Evolutionary conservation across 2,329 filamentous ascomycete genomes (phyloP).

Genomic region (Aspergillus caelatus): DNA sequence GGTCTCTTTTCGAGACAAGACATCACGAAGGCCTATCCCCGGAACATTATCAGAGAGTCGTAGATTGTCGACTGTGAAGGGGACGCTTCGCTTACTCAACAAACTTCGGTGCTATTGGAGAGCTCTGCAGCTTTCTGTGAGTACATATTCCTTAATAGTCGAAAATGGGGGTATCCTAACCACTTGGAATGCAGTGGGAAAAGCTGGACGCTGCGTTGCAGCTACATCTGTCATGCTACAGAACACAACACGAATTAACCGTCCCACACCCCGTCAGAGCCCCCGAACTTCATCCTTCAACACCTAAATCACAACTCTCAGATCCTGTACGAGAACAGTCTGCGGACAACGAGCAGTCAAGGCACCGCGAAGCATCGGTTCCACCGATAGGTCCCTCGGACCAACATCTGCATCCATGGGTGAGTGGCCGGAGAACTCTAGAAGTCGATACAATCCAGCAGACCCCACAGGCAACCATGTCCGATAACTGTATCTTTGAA

Average conservation of each 20-base stretch:
- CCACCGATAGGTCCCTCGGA: background rate
- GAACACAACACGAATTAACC: background rate
- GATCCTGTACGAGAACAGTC: background rate
- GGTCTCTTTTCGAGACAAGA: background rate
- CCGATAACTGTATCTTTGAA: background rate
- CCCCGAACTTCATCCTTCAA: background rate
- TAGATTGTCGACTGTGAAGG: background rate
- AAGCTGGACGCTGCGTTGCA: background rate
- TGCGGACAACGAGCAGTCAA: background rate
- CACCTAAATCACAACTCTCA: background rate
- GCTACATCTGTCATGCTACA: background rate
- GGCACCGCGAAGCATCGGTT: background rate
- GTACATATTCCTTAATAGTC: background rate
- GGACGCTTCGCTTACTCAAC: background rate
- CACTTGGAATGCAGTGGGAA: background rate
- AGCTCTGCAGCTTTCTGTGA: slow-evolving; percentile 1
- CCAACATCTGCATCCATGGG: background rate
- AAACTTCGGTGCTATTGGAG: slow-evolving; percentile 2
- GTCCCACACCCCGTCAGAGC: background rate
- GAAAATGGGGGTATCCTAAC: background rate
- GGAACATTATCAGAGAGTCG: background rate
- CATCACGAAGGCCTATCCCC: background rate
- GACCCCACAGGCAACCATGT: background rate
- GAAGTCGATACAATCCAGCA: background rate
- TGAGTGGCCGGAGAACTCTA: background rate